Conservation (phyloP, 1,284 basidiomycete species). For the Marasmius fiardii region DNA sequence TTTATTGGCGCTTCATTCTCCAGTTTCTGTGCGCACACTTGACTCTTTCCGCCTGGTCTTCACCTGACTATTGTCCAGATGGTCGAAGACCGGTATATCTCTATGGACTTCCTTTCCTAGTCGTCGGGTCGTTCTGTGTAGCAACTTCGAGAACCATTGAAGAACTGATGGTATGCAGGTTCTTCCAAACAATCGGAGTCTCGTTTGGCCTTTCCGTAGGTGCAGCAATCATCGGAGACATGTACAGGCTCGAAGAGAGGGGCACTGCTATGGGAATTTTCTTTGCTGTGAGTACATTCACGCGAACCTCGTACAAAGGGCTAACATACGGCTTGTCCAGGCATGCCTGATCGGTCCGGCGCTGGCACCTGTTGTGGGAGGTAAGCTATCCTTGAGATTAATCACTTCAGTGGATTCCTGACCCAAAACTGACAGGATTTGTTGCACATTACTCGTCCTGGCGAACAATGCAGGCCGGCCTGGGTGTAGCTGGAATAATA, state of each 20-base stretch:
- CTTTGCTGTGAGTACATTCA: conserved; percentile 41
- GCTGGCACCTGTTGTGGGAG: conserved; percentile 34
- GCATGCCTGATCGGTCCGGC: conserved; percentile 41
- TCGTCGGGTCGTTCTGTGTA: conserved; percentile 59
- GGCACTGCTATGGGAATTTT: conserved; percentile 64
- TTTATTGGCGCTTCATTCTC: conserved; percentile 53
- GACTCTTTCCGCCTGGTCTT: neutral
- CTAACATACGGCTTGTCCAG: too few species aligned
- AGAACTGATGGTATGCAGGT: conserved; percentile 55
- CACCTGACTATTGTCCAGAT: conserved; percentile 37
- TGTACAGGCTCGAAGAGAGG: conserved; percentile 58
- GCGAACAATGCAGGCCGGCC: conserved; percentile 58
- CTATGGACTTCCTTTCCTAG: conserved; percentile 53
- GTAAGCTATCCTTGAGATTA: neutral
- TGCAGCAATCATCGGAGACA: conserved; percentile 60
- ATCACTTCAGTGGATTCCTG: too few species aligned
- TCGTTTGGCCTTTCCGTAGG: conserved; percentile 54
- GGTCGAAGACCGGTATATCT: conserved; percentile 65
- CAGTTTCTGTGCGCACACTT: conserved; percentile 39
- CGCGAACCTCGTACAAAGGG: too few species aligned
- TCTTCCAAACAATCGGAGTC: conserved; percentile 62
- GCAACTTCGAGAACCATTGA: conserved; percentile 42
- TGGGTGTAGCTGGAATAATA: conserved; percentile 43
- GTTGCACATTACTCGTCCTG: conserved; percentile 61
- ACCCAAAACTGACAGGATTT: conserved; percentile 26